These are phyloP conservation scores for Candida nanaspora DNA, from an alignment of 805 yeast species.

Conservation along the genomic window DNA sequence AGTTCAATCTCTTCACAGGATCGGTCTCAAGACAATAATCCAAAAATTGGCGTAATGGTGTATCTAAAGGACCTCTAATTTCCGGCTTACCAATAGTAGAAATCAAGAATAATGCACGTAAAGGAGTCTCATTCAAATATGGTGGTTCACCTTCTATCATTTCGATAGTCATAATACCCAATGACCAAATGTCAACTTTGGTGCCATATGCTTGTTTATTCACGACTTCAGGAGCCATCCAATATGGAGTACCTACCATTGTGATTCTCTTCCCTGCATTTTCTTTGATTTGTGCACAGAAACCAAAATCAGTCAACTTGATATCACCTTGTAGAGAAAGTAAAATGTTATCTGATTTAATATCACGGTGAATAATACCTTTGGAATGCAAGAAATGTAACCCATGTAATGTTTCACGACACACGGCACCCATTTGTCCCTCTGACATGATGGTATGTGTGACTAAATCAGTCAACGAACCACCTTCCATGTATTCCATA, in stretches of 20 bases:
- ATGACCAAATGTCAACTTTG: constrained; percentile 77
- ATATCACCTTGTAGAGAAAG: constrained; percentile 80
- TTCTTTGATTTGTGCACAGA: constrained; percentile 75
- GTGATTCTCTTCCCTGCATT: constrained; percentile 69
- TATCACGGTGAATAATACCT: constrained; percentile 93
- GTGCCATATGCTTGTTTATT: constrained; percentile 75
- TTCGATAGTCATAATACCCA: constrained; percentile 81
- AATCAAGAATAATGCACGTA: constrained; percentile 67
- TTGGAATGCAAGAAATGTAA: constrained; percentile 81
- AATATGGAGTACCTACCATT: constrained; percentile 84
- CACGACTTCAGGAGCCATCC: constrained; percentile 90
- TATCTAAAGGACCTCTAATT: constrained; percentile 69
- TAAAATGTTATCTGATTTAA: constrained; percentile 89
- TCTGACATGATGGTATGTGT: constrained; percentile 85
- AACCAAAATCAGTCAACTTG: constrained; percentile 78
- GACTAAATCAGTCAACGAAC: constrained; percentile 91
- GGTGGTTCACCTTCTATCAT: constrained; percentile 88
- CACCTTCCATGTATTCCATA: constrained; percentile 99
- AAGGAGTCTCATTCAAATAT: constrained; percentile 70
- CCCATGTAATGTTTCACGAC: constrained; percentile 85
- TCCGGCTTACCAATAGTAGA: constrained; percentile 81
- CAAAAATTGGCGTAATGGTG: constrained; percentile 60
- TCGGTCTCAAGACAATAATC: constrained; percentile 77
- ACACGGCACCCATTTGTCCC: constrained; percentile 91
- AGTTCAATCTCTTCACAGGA: constrained; percentile 72